A percentile compares a stretch with the other conserved stretches of the same genome.
phyloP scores from a whole-genome alignment of 345 rosid genomes.

The Eucalyptus paniculata region DNA sequence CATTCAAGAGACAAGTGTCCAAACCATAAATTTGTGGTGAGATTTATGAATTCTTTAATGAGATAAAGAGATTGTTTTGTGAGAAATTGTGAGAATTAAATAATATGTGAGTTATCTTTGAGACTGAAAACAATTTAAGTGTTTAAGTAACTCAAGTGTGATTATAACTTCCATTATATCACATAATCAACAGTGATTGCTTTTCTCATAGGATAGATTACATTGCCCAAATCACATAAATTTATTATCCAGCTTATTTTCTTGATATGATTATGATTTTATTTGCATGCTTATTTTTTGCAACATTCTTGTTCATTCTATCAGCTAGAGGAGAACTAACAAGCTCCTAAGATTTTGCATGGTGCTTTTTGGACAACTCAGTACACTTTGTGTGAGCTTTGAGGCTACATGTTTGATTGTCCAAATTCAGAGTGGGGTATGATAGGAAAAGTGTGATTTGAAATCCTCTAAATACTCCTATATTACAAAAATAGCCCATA shows the following conservation, averaged over 20 bases:
- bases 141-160: accelerated
- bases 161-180: background rate
- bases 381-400: background rate
- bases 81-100: background rate
- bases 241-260: background rate
- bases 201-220: background rate
- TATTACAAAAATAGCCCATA: background rate
- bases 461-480: background rate
- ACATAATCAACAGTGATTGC: accelerated
- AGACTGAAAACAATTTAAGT: accelerated
- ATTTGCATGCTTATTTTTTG: background rate
- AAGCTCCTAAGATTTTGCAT: background rate
- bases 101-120: background rate
- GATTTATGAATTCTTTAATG: background rate
- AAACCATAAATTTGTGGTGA: background rate
- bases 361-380: background rate
- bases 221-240: background rate
- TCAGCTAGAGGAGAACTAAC: background rate
- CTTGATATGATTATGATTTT: background rate
- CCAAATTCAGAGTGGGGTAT: background rate
- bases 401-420: background rate
- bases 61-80: background rate
- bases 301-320: background rate
- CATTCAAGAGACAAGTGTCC: background rate
- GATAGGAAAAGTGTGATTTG: background rate